Evolutionary conservation across 306 rosid species (phyloP).

Genomic region (Delonix regia): DNA sequence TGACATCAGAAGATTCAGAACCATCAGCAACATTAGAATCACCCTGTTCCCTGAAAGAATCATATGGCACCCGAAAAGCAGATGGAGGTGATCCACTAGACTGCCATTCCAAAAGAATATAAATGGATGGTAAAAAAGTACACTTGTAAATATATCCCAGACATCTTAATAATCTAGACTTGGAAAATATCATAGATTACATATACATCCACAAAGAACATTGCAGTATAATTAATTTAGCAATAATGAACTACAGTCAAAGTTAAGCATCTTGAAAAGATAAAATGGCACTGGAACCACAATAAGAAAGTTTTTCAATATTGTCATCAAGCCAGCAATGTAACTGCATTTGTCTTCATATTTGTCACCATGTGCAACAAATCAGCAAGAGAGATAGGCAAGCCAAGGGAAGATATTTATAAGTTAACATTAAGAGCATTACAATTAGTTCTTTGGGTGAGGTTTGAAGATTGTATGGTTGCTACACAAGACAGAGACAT

Average conservation of each 20-base stretch:
- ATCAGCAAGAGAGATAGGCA: constrained; percentile 12
- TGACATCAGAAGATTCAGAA: constrained; percentile 46
- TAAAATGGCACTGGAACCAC: not conserved
- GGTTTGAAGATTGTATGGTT: constrained; percentile 5
- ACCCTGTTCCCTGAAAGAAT: constrained; percentile 70
- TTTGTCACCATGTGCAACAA: constrained; percentile 22
- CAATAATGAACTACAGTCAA: not conserved
- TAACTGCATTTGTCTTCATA: constrained; percentile 2
- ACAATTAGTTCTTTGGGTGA: not conserved
- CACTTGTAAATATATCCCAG: constrained; percentile 21
- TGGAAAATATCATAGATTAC: constrained; percentile 14
- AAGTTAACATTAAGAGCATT: constrained; percentile 10
- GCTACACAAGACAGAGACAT: not conserved
- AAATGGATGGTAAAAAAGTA: constrained; percentile 30
- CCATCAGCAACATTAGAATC: constrained; percentile 43
- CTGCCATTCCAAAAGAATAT: constrained; percentile 66
- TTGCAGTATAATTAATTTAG: constrained; percentile 14
- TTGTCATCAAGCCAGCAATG: not conserved
- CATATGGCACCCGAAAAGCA: constrained; percentile 80
- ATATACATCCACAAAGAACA: constrained; percentile 7
- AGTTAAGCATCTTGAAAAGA: constrained; percentile 26
- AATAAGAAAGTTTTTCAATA: constrained; percentile 3
- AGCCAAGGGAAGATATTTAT: constrained; percentile 20
- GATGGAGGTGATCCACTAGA: constrained; percentile 98
- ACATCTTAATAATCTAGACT: constrained; percentile 22